Evolutionary conservation across 2,329 filamentous ascomycete genomes (phyloP).

Genomic region (Emericellopsis cladophorae): DNA sequence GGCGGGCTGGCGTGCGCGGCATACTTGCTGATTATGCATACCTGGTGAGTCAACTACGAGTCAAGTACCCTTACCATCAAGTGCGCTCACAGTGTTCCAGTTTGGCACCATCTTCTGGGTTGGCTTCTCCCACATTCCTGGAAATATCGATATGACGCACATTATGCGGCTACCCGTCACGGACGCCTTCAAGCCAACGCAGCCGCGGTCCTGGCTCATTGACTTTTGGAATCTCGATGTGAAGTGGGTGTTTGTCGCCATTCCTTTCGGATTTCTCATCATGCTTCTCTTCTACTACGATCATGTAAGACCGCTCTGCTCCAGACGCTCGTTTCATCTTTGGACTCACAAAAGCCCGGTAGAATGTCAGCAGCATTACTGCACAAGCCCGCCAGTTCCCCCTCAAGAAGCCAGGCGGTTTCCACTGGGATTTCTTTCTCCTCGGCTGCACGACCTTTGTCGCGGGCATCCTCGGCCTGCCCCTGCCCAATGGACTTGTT

Average conservation of each 20-base stretch:
- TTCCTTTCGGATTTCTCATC: constrained; percentile 38
- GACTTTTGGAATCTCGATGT: constrained; percentile 37
- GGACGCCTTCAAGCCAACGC: constrained; percentile 32
- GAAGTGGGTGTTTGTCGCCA: constrained; percentile 38
- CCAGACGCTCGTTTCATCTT: too few species aligned
- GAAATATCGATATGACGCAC: constrained; percentile 24
- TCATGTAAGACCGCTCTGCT: constrained; percentile 22
- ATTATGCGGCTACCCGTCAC: constrained; percentile 27
- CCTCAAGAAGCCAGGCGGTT: constrained; percentile 43
- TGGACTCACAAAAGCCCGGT: background rate
- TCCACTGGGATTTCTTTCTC: constrained; percentile 48
- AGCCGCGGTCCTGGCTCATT: constrained; percentile 32
- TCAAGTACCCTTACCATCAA: too few species aligned
- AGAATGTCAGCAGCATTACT: constrained; percentile 40
- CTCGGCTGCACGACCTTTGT: constrained; percentile 42
- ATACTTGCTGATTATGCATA: constrained; percentile 40
- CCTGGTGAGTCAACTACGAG: constrained; percentile 16
- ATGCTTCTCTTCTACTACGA: constrained; percentile 45
- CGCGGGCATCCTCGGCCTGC: constrained; percentile 40
- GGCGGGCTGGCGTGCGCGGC: constrained; percentile 27
- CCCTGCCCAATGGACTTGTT: constrained; percentile 45
- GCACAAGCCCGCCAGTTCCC: constrained; percentile 43
- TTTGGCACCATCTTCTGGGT: constrained; percentile 40
- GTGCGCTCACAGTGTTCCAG: constrained; percentile 6
- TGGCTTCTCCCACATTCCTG: constrained; percentile 38